phyloP scores from a whole-genome alignment of 1,139 yeast genomes.

The Yamadazyma oceani region DNA sequence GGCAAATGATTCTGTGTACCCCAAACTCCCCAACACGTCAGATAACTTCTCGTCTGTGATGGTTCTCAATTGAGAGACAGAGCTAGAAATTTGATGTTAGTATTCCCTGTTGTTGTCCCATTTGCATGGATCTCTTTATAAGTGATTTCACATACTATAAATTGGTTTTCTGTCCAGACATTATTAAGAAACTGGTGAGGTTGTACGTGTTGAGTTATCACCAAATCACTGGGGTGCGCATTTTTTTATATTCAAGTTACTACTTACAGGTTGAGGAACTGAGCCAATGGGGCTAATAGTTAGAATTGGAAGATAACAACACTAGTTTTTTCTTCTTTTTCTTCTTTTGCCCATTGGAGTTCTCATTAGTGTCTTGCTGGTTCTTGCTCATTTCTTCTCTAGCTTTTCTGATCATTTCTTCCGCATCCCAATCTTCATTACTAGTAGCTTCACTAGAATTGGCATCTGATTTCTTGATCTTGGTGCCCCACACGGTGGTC shows the following conservation, averaged over 20 bases:
- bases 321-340: slow-evolving; percentile 39
- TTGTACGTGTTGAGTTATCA: not conserved
- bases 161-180: slow-evolving; percentile 10
- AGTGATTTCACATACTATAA: slow-evolving; percentile 15
- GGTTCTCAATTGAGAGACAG: slow-evolving; percentile 47
- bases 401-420: slow-evolving; percentile 51
- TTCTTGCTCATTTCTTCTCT: slow-evolving; percentile 42
- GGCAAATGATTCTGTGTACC: slow-evolving; percentile 60
- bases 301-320: slow-evolving; percentile 20
- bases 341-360: slow-evolving; percentile 18
- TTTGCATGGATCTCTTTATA: too few relatives aligned
- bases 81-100: slow-evolving; percentile 25
- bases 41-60: slow-evolving; percentile 52
- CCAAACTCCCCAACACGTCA: slow-evolving; percentile 50
- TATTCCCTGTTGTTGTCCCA: too few relatives aligned
- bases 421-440: slow-evolving; percentile 45
- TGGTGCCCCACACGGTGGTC: slow-evolving; percentile 65
- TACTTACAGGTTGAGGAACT: not conserved
- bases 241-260: too few relatives aligned
- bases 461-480: slow-evolving; percentile 43
- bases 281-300: not conserved
- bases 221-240: not conserved
- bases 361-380: not conserved
- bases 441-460: slow-evolving; percentile 21
- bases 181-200: not conserved